Base-by-base conservation (phyloP, 495 filamentous ascomycete species). In the Jackrogersella minutella region DNA sequence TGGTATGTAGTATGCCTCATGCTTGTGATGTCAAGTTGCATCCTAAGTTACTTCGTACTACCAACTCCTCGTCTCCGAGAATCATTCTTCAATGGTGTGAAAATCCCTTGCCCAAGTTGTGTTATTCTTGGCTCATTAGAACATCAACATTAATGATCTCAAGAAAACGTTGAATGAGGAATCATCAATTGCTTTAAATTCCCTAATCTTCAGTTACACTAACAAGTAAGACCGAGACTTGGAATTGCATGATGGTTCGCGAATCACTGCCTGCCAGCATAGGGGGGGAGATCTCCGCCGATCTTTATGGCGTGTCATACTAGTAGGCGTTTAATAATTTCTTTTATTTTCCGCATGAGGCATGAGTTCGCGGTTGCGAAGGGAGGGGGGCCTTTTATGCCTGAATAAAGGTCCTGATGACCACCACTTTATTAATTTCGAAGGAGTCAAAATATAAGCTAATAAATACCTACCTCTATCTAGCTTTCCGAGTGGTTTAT, bases 291-390 rank as follows among this genome's bases (percentile, higher is more conserved):
- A 61, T 60, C 51, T 61, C 55, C 44, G 60, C 55, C 37, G 55
- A 64, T 64, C 55, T 69, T 55, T 44, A 60, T 53, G 66, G 60
- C 60, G 66, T 69, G 66, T 69, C 66, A 57, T 64, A 64, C 50
- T 64, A 37, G 24, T 13, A 61, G 36, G 55, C 60, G 41, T 55
- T 46, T 50, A 49, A 31, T 43, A 43, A 50, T 67, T 64, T 22
- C 30, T 46, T 67, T 64, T 22, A 22, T 46, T 57, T 63, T 40
- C 66, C 50, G 50, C 49, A 64, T 64, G 34, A 58, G 58, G 64
- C 33, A 68, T 68, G 54, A 68, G 47, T 64, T 59, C 65, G 65
- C 65, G 65, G 59, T 55, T 13, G 33, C 5, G 57, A 56, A 36
- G 5, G 21, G 7, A 21, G 37, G 57, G 33, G 50, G 24, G 24